Conservation (phyloP, 805 yeast genomes). For the Candida anglica region DNA sequence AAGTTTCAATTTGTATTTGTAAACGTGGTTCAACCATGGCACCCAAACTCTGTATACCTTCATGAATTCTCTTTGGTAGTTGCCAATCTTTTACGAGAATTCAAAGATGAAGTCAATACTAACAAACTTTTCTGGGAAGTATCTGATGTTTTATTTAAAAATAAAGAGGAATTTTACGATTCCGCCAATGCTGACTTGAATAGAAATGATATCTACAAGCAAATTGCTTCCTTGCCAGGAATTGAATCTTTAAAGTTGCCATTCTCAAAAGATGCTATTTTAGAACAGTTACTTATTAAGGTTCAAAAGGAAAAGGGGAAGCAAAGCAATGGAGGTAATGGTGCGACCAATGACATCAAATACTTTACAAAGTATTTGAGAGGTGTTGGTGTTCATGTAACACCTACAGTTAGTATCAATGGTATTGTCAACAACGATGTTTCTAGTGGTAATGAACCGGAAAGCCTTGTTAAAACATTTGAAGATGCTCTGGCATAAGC, state of each 20-base stretch:
- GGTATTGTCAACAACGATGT: slow-evolving; percentile 58
- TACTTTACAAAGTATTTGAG: slow-evolving; percentile 70
- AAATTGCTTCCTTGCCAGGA: slow-evolving; percentile 47
- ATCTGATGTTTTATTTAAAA: slow-evolving; percentile 51
- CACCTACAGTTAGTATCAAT: slow-evolving; percentile 72
- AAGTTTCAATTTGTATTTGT: slow-evolving; percentile 59
- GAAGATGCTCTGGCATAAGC: slow-evolving; percentile 13
- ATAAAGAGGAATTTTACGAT: slow-evolving; percentile 58
- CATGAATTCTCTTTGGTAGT: slow-evolving; percentile 74
- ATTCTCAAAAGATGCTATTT: slow-evolving; percentile 24
- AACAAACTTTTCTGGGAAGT: slow-evolving; percentile 41
- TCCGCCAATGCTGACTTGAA: slow-evolving; percentile 49
- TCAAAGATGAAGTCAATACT: slow-evolving; percentile 12
- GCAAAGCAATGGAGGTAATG: slow-evolving; percentile 55
- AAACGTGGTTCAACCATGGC: slow-evolving; percentile 91
- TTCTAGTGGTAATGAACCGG: slow-evolving; percentile 58
- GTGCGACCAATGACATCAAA: slow-evolving; percentile 59
- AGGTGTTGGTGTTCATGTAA: slow-evolving; percentile 77
- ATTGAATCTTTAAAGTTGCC: slow-evolving; percentile 23
- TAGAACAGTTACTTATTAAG: slow-evolving; percentile 35
- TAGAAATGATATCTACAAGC: slow-evolving; percentile 52
- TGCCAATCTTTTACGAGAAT: slow-evolving; percentile 53
- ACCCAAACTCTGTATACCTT: slow-evolving; percentile 62
- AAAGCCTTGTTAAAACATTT: slow-evolving; percentile 38
- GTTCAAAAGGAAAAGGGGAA: slow-evolving; percentile 17